phyloP scores from a whole-genome alignment of 1,284 basidiomycete genomes.

The Ganoderma resinaceum region DNA sequence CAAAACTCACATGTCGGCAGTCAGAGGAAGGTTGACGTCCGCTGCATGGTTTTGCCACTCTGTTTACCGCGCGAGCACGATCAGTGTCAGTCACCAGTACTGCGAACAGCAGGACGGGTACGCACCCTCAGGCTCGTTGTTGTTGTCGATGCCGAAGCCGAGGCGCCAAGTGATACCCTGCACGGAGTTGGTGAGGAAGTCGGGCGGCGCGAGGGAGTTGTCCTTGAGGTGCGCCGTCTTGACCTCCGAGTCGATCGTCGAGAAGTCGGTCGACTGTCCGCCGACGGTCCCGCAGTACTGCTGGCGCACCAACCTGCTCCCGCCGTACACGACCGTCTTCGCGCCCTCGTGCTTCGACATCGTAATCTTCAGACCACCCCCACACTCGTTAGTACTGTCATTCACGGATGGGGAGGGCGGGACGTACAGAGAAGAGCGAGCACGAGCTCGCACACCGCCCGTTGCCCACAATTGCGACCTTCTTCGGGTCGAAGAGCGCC shows the following conservation, averaged over 20 bases:
- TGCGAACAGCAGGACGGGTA: not conserved
- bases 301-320: conserved; percentile 54
- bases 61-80: conserved; percentile 31
- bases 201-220: conserved; percentile 63
- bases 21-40: conserved; percentile 57
- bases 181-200: conserved; percentile 60
- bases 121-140: conserved; percentile 59
- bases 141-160: conserved; percentile 61
- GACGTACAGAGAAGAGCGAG: conserved; percentile 60
- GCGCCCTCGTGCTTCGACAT: conserved; percentile 66
- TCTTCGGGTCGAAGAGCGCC: conserved; percentile 58
- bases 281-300: conserved; percentile 70
- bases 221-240: conserved; percentile 63
- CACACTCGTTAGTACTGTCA: not conserved
- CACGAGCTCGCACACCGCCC: conserved; percentile 63
- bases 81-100: not conserved
- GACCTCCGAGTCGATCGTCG: conserved; percentile 63
- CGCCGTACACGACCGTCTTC: conserved; percentile 63
- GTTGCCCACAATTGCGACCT: conserved; percentile 64
- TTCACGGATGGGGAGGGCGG: too few relatives aligned
- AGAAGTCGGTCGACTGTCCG: conserved; percentile 62
- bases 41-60: conserved; percentile 69
- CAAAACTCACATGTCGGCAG: conserved; percentile 51
- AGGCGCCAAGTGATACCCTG: conserved; percentile 70
- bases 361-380: conserved; percentile 56